Base-by-base conservation (phyloP, 768 basidiomycete genomes). In the Phylloporus sp. region DNA sequence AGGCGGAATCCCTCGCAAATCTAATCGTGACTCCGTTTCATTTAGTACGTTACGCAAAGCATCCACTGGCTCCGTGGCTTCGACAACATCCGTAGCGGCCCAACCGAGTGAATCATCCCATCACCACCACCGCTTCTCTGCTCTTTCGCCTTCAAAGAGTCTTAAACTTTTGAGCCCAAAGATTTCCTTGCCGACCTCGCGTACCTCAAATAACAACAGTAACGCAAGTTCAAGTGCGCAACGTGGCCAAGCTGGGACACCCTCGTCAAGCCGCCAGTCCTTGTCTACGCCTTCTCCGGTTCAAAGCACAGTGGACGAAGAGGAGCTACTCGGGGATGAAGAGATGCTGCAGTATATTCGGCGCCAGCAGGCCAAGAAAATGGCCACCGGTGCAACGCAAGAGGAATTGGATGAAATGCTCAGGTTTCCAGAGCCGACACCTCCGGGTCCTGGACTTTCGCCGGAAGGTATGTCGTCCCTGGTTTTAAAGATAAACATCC, bases 261-360 rank as follows among this genome's bases (percentile, higher is more conserved):
- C 86, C 13, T 83, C 87, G 1, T 81, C 84, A 4, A 86, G 84
- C 60, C 79, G 86, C 31, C 84, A 88, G 53, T 88, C 88, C 20
- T 69, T 86, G 22, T 91, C 88, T 5, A 91, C 89, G 2, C 90
- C 91, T 4, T 95, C 94, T 2, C 93, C 94, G 0, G 82, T 80
- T 6, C 85, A 86, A 24, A 85, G 82, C 58, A 74, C 80, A 3
- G 74, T 88, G 3, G 91, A 91, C 52, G 94, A 95, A 53, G 92
- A 95, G 55, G 91, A 95, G 66, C 45, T 87, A 7, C 72, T 88
- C 16, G 97, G 91, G 15, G 97, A 99, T 64, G 94, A 97, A 55
- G 97, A 99, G 73, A 99, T 99, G 97, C 70, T 89, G 63, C 86
- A 88, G 52, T 99, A 95, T 69, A 90, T 97, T 56, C 82, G 84